phyloP scores from a whole-genome alignment of 2,329 filamentous ascomycete species.

The Dactylonectria estremocensis region DNA sequence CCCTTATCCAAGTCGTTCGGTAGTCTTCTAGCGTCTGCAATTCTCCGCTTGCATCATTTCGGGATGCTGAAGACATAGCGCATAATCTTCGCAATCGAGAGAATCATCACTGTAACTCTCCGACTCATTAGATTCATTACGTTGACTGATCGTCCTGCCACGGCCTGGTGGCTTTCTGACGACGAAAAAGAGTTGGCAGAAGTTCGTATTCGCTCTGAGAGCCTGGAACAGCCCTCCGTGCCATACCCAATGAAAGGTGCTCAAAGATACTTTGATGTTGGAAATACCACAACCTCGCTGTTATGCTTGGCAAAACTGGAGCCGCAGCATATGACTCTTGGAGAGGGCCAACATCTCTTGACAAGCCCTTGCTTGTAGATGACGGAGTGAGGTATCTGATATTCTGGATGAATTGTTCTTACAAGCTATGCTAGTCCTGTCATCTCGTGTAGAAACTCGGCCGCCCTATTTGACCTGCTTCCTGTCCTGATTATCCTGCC shows the following conservation, averaged over 20 bases:
- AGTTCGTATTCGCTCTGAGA: slow-evolving; percentile 70
- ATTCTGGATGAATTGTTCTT: no score
- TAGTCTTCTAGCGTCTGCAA: slow-evolving; percentile 72
- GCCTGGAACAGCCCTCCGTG: slow-evolving; percentile 68
- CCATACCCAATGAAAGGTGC: no score
- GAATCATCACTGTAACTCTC: slow-evolving; percentile 45
- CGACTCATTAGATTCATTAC: slow-evolving; percentile 56
- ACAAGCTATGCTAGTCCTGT: no score
- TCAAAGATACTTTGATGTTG: no score
- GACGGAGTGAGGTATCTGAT: no score
- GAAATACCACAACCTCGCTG: no score
- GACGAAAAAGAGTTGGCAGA: slow-evolving; percentile 75
- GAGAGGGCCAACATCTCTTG: no score
- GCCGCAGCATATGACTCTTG: no score
- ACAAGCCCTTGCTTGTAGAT: no score
- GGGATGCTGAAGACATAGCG: slow-evolving; percentile 71
- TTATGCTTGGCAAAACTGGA: no score
- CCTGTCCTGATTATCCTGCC: slow-evolving; percentile 28
- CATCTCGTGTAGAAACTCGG: no score
- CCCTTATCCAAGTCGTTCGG: slow-evolving; percentile 76
- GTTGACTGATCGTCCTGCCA: slow-evolving; percentile 76
- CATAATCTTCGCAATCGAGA: slow-evolving; percentile 80
- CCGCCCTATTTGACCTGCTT: not conserved
- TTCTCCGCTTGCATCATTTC: slow-evolving; percentile 70
- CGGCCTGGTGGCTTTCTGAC: slow-evolving; percentile 72